A percentile compares a stretch with the other conserved stretches of the same genome.
Evolutionary conservation across 176 grass and related monocot species (phyloP).

Genomic region (Carex littledalei): DNA sequence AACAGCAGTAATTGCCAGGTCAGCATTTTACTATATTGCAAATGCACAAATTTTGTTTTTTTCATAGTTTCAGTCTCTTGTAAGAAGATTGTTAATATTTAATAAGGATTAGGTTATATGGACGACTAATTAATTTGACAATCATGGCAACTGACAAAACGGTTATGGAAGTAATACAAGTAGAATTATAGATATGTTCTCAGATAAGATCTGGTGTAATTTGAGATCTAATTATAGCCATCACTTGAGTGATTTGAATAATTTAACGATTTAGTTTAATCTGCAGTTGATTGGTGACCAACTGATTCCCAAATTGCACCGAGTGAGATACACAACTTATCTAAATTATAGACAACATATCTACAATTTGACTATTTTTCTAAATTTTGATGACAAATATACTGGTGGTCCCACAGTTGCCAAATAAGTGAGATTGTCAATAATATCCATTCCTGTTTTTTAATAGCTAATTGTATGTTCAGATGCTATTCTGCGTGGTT

Average conservation of each 20-base stretch:
- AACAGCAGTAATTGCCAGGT: slow-evolving; percentile 51
- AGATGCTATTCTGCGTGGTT: background rate
- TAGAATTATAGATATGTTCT: background rate
- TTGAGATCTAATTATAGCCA: background rate
- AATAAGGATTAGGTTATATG: background rate
- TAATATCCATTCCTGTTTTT: background rate
- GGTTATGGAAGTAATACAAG: background rate
- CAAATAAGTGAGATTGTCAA: background rate
- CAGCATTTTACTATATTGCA: background rate
- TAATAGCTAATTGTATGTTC: background rate
- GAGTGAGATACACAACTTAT: background rate
- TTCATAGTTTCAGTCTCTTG: background rate
- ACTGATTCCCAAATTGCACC: background rate
- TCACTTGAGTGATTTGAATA: background rate
- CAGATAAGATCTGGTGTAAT: background rate
- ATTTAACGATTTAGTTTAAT: background rate
- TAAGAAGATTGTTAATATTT: background rate
- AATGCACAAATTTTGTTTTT: background rate
- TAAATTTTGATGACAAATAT: background rate
- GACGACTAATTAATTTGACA: background rate
- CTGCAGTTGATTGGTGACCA: background rate
- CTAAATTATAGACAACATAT: background rate
- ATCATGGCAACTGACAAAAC: background rate
- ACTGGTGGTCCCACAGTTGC: background rate
- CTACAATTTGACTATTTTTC: background rate